Base-by-base conservation (phyloP, 495 filamentous ascomycete species). In the Aspergillus affinis region DNA sequence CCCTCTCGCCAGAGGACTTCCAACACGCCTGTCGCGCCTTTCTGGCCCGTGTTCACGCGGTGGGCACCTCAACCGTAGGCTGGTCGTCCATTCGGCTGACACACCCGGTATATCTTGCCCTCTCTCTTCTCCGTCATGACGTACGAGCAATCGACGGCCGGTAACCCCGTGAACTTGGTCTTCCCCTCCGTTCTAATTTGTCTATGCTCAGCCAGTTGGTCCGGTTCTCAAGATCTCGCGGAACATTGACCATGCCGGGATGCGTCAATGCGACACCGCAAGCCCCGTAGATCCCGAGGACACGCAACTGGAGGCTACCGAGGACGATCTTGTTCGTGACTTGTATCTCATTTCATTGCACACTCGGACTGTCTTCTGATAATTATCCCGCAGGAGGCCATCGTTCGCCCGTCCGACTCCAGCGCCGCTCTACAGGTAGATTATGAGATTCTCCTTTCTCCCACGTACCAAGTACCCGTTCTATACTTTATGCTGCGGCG, bases 1-100 rank as follows among this genome's bases (percentile, higher is more conserved):
- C 82, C 54, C 76, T 90, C 15, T 81, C 76, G 20, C 62, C 67
- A 19, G 77, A 79, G 29, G 86, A 89, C 64, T 90, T 90, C 59
- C 70, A 82, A 36, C 69, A 78, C 65, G 84, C 78, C 53, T 89
- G 86, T 71, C 79, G 84, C 67, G 76, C 76, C 45, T 76, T 90
- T 20, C 78, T 81, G 46, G 70, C 81, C 62, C 80, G 75, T 64
- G 82, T 86, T 70, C 57, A 69, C 26, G 61, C 64, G 61, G 59
- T 65, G 50, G 49, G 57, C 59, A 51, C 51, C 52, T 63, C 58
- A 54, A 47, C 26, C 13, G 54, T 58, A 51, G 63, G 50, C 57
- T 71, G 72, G 72, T 67, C 62, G 4, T 66, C 69, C 13, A 61
- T 65, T 60, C 65, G 69, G 67, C 61, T 73, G 20, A 55, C 72